Evolutionary conservation across 2,329 filamentous ascomycete species (phyloP), one percentile per base, ranked within the genome.

Genomic region (Pestalotiopsis fici): DNA sequence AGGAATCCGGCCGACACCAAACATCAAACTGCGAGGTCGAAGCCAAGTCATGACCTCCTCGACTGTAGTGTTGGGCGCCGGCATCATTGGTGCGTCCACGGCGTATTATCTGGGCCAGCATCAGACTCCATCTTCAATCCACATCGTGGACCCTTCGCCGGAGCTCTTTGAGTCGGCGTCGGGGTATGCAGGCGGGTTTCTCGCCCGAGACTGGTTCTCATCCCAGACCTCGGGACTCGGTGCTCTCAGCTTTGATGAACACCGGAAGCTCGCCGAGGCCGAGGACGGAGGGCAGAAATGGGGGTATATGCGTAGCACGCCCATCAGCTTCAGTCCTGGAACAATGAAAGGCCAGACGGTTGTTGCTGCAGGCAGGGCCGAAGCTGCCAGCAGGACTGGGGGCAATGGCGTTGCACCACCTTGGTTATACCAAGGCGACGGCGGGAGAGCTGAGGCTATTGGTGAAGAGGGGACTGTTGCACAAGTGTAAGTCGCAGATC

Each of bases 131-230:
- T 78, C 77, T 6, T 79, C 75, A 23, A 81, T 87, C 65, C 83
- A 85, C 69, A 77, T 87, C 7, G 79, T 86, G 43, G 85, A 87
- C 64, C 74, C 81, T 0, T 80, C 82, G 0, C 76, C 80, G 1
- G 76, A 88, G 69, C 84, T 95, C 37, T 93, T 95, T 78, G 85
- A 88, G 12, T 93, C 90, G 35, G 92, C 93, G 0, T 94, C 91
- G 2, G 92, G 93, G 1, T 90, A 87, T 71, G 91, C 92, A 0
- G 93, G 86, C 21, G 92, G 93, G 0, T 95, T 95, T 74, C 75
- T 95, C 9, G 92, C 92, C 0, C 84, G 83, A 39, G 90, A 95
- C 76, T 95, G 92, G 91, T 93, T 92, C 73, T 82, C 83, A 0
- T 81, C 87, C 0, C 81, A 84, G 1, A 80, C 88, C 5, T 82